Evolutionary conservation across 768 basidiomycete genomes (phyloP).

Genomic region (Pleurotus djamor): DNA sequence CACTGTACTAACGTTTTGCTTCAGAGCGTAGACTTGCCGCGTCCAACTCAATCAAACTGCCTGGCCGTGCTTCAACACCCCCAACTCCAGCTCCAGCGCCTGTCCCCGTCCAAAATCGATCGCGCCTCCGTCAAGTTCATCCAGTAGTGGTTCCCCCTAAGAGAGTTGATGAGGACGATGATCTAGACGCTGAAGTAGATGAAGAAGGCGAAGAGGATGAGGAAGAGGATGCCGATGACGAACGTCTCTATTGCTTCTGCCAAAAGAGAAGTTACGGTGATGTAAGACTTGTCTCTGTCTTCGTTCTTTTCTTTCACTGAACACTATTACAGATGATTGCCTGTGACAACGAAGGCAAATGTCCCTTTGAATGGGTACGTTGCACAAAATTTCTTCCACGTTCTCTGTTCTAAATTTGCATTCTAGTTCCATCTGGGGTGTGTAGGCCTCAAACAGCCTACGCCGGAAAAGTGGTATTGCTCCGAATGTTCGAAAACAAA

Average conservation of each 20-base stretch:
- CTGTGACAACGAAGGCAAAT: slow-evolving; percentile 43
- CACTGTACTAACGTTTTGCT: too few species aligned
- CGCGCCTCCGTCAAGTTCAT: slow-evolving; percentile 33
- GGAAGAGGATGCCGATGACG: slow-evolving; percentile 26
- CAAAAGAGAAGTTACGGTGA: slow-evolving; percentile 39
- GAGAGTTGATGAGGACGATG: slow-evolving; percentile 14
- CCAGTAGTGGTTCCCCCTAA: neutral
- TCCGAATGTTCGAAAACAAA: slow-evolving; percentile 32
- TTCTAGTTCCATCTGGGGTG: slow-evolving; percentile 59
- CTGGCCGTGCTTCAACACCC: slow-evolving; percentile 22
- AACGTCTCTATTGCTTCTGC: slow-evolving; percentile 40
- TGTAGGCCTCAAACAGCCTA: slow-evolving; percentile 46
- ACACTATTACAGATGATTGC: slow-evolving; percentile 42
- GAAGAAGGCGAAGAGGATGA: slow-evolving; percentile 14
- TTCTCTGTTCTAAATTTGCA: neutral
- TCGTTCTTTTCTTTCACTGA: neutral
- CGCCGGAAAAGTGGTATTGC: slow-evolving; percentile 56
- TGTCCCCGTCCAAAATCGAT: slow-evolving; percentile 17
- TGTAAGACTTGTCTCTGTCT: slow-evolving; percentile 19
- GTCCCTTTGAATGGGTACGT: slow-evolving; percentile 53
- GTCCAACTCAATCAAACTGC: slow-evolving; percentile 32
- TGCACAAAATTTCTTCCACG: neutral
- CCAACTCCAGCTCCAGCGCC: slow-evolving; percentile 17
- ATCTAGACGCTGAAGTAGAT: slow-evolving; percentile 15
- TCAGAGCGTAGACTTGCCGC: slow-evolving; percentile 30